These are phyloP conservation scores for Alternaria gaisen DNA, from an alignment of 2,329 filamentous ascomycete species.

Conservation along the genomic window DNA sequence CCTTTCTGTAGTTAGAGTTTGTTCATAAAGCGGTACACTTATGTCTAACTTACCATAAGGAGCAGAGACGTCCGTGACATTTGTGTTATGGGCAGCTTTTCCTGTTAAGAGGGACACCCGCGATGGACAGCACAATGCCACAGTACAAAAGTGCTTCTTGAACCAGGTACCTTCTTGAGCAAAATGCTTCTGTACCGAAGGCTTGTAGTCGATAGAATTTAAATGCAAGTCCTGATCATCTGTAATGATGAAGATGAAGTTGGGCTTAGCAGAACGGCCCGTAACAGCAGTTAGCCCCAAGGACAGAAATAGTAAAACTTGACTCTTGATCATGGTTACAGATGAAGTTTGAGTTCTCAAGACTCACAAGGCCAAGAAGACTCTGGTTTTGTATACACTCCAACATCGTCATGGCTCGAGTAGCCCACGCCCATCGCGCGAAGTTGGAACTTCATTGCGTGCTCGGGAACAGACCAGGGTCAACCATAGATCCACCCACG, in stretches of 20 bases:
- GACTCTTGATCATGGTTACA: background rate
- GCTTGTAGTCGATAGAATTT: constrained; percentile 69
- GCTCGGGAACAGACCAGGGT: background rate
- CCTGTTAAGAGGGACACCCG: constrained; percentile 72
- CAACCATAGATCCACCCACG: background rate
- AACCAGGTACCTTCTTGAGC: constrained; percentile 67
- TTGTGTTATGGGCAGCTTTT: constrained; percentile 73
- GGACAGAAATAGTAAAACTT: background rate
- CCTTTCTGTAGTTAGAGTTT: constrained; percentile 39
- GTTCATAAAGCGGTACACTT: background rate
- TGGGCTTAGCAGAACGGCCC: constrained; percentile 44
- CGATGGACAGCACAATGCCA: constrained; percentile 73
- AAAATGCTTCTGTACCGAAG: constrained; percentile 65
- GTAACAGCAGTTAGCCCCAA: constrained; percentile 7
- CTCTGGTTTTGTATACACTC: background rate
- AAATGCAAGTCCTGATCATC: constrained; percentile 73
- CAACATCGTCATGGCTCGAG: background rate
- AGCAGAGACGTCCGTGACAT: constrained; percentile 68
- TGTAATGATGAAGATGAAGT: constrained; percentile 73
- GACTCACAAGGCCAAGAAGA: background rate
- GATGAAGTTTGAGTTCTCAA: background rate
- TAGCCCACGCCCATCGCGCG: constrained; percentile 1
- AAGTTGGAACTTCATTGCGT: constrained; percentile 4
- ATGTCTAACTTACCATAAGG: constrained; percentile 59
- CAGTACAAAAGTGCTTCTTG: constrained; percentile 71